Evolutionary conservation across 257 asterid species (phyloP).

Genomic region (Solanum clarkiae): DNA sequence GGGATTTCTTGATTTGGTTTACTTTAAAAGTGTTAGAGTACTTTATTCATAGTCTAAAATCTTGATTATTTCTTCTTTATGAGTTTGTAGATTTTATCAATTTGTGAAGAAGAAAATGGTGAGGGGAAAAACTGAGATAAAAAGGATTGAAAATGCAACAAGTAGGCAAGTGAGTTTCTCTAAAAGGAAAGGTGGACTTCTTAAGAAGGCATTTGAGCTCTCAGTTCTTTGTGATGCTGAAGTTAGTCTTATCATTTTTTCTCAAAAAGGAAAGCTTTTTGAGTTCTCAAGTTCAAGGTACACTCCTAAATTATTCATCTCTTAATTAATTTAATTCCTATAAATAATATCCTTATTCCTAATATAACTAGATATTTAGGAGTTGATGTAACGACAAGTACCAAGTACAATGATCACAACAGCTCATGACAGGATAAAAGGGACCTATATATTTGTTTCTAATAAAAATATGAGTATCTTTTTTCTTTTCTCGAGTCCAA

Average conservation of each 20-base stretch:
- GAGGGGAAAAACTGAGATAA: neutral
- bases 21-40: neutral
- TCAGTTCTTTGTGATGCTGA: neutral
- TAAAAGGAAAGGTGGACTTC: neutral
- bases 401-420: neutral
- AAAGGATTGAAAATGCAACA: neutral
- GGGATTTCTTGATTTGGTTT: neutral
- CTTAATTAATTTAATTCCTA: neutral
- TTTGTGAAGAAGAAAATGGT: neutral
- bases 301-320: neutral
- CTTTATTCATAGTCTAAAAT: neutral
- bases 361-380: neutral
- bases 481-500: neutral
- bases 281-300: conserved; percentile 1
- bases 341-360: neutral
- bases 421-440: neutral
- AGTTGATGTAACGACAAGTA: neutral
- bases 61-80: neutral
- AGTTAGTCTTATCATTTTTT: neutral
- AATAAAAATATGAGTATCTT: neutral
- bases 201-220: neutral
- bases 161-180: neutral
- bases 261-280: neutral
- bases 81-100: neutral
- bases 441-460: neutral